A percentile compares a stretch with the other conserved stretches of the same genome.
phyloP scores from a whole-genome alignment of 2,329 filamentous ascomycete genomes.

The Paecilomyces formosus region DNA sequence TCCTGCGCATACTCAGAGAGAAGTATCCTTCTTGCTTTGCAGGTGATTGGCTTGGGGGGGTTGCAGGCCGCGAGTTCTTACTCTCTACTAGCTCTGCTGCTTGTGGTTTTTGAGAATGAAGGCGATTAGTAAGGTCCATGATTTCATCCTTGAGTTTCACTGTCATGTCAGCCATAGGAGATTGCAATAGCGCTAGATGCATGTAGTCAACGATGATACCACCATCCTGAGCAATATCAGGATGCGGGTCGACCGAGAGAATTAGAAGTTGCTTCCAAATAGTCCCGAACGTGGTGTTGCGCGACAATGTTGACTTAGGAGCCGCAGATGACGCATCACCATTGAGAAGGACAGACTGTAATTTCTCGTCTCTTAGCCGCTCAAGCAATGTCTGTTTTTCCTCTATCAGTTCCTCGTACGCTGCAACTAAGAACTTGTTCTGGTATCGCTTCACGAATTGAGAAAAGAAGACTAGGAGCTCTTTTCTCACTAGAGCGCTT shows the following conservation, averaged over 20 bases:
- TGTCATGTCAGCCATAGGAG: conserved; percentile 63
- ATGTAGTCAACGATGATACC: conserved; percentile 80
- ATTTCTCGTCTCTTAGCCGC: conserved; percentile 36
- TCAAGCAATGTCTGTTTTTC: conserved; percentile 64
- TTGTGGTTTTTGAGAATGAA: conserved; percentile 32
- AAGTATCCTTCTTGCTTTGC: conserved; percentile 55
- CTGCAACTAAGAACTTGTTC: conserved; percentile 83
- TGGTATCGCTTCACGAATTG: conserved; percentile 85
- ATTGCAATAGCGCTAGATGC: conserved; percentile 68
- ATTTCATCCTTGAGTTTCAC: conserved; percentile 66
- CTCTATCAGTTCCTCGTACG: conserved; percentile 82
- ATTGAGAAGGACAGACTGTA: conserved; percentile 9
- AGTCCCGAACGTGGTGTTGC: conserved; percentile 85
- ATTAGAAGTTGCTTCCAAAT: conserved; percentile 92
- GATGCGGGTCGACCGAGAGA: conserved; percentile 87
- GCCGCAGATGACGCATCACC: conserved; percentile 15
- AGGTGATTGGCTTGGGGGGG: conserved; percentile 41
- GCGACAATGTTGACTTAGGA: conserved; percentile 44
- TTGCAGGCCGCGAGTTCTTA: conserved; percentile 33
- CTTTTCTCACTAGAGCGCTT: conserved; percentile 87
- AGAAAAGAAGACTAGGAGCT: conserved; percentile 88
- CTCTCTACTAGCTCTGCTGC: conserved; percentile 23
- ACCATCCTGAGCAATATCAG: conserved; percentile 82
- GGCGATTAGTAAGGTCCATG: conserved; percentile 25
- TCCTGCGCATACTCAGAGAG: conserved; percentile 52